Evolutionary conservation across 176 grass and related monocot genomes (phyloP).

Genomic region (Oropetium thomaeum): DNA sequence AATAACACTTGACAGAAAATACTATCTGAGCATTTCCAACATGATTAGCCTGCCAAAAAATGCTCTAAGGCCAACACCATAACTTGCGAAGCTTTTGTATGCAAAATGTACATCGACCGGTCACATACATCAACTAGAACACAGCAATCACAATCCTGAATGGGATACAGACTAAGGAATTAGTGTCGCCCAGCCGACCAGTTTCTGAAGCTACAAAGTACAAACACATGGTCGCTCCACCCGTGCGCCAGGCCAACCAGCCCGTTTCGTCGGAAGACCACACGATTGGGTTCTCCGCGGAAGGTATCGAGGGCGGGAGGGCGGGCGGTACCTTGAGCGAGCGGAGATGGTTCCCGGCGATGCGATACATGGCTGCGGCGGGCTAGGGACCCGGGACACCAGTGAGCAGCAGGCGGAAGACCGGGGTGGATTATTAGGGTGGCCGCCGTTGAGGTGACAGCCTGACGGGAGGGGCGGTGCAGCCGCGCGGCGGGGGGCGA

Average conservation of each 20-base stretch:
- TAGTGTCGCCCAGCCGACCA: too few species aligned
- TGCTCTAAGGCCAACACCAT: neutral
- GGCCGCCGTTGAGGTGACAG: neutral
- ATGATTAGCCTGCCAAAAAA: neutral
- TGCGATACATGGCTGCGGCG: constrained; percentile 13
- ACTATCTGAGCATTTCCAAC: neutral
- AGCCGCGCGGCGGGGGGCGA: neutral
- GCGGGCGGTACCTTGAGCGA: constrained; percentile 22
- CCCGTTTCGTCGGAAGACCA: neutral
- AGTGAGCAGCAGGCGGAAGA: neutral
- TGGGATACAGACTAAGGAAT: neutral
- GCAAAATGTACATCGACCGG: neutral
- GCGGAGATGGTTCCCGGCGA: constrained; percentile 29
- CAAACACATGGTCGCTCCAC: neutral
- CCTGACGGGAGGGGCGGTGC: neutral
- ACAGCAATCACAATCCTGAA: neutral
- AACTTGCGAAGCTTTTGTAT: neutral
- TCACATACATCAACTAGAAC: neutral
- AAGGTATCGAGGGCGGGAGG: neutral
- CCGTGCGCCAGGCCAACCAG: neutral
- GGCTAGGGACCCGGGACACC: neutral
- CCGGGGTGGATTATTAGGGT: neutral
- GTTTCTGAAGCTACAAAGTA: neutral
- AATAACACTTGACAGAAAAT: neutral
- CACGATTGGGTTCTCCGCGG: neutral